phyloP scores from a whole-genome alignment of 768 basidiomycete genomes.

The Neoboletus magnificus region DNA sequence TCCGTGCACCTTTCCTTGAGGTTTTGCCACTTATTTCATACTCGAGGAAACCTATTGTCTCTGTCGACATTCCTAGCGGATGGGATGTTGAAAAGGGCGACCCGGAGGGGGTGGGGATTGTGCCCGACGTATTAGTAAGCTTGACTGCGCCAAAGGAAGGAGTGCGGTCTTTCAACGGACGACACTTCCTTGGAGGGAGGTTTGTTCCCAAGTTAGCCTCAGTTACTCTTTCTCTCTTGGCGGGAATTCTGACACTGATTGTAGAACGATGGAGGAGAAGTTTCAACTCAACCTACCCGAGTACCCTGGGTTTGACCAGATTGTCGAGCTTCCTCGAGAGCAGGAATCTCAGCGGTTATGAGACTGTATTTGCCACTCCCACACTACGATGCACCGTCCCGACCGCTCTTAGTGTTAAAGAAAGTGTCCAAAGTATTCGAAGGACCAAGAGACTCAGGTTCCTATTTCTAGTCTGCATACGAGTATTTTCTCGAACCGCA shows the following conservation, averaged over 20 bases:
- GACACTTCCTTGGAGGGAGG: slow-evolving; percentile 91
- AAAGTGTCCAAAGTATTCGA: neutral
- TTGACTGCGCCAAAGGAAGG: slow-evolving; percentile 95
- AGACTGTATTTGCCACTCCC: neutral
- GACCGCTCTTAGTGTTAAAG: neutral
- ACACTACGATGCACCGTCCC: neutral
- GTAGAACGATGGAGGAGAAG: slow-evolving; percentile 68
- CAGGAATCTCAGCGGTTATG: slow-evolving; percentile 4
- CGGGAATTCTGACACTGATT: neutral
- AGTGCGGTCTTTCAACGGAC: slow-evolving; percentile 68
- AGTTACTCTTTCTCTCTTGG: neutral
- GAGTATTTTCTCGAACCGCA: neutral
- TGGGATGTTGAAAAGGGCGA: slow-evolving; percentile 91
- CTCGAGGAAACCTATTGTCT: slow-evolving; percentile 78
- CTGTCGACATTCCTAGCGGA: slow-evolving; percentile 94
- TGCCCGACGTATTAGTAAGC: slow-evolving; percentile 80
- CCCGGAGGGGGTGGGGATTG: slow-evolving; percentile 50
- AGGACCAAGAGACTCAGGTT: neutral
- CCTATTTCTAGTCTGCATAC: neutral
- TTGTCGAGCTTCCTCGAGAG: slow-evolving; percentile 63
- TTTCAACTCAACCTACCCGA: slow-evolving; percentile 76
- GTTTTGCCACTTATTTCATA: slow-evolving; percentile 64
- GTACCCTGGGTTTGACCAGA: slow-evolving; percentile 78
- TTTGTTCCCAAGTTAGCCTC: slow-evolving; percentile 79
- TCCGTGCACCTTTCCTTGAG: slow-evolving; percentile 82